phyloP scores from a whole-genome alignment of 2,329 filamentous ascomycete genomes.

The Colletotrichum shisoi region DNA sequence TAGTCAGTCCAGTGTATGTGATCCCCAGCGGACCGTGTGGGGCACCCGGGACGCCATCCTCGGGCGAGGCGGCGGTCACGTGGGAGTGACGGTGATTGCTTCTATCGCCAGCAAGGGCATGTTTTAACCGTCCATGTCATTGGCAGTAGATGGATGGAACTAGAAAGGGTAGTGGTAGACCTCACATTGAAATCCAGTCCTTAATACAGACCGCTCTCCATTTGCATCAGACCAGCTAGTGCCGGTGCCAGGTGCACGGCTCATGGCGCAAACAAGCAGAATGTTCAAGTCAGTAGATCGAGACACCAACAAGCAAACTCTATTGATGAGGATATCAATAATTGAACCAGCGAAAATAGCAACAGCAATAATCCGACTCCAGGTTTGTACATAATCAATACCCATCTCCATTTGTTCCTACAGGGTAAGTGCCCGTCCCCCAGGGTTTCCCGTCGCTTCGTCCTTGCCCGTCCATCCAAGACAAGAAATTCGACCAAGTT shows the following conservation, averaged over 20 bases:
- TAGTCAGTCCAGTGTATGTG: not conserved
- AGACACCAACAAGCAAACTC: slow-evolving; percentile 9
- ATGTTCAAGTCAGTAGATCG: not conserved
- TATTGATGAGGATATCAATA: slow-evolving; percentile 34
- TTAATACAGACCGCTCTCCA: no score
- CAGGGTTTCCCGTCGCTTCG: slow-evolving; percentile 16
- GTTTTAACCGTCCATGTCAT: not conserved
- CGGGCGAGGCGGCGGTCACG: slow-evolving; percentile 27
- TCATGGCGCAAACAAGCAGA: not conserved
- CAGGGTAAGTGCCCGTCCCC: slow-evolving; percentile 20
- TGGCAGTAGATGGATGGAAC: not conserved
- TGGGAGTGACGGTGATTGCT: slow-evolving; percentile 3
- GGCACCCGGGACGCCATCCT: slow-evolving; percentile 15
- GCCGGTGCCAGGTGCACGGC: not conserved
- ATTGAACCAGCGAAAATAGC: slow-evolving; percentile 10
- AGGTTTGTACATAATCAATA: slow-evolving; percentile 24
- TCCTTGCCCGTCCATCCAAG: slow-evolving; percentile 18
- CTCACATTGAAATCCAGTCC: no score
- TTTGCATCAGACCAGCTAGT: not conserved
- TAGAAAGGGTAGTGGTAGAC: no score
- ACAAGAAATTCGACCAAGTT: slow-evolving; percentile 8
- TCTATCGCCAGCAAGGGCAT: not conserved
- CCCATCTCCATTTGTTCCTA: slow-evolving; percentile 18
- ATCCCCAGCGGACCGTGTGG: slow-evolving; percentile 19
- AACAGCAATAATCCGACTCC: slow-evolving; percentile 27